Base-by-base conservation (phyloP, 1,139 yeast species). In the Magnusiomyces tetraspermus region DNA sequence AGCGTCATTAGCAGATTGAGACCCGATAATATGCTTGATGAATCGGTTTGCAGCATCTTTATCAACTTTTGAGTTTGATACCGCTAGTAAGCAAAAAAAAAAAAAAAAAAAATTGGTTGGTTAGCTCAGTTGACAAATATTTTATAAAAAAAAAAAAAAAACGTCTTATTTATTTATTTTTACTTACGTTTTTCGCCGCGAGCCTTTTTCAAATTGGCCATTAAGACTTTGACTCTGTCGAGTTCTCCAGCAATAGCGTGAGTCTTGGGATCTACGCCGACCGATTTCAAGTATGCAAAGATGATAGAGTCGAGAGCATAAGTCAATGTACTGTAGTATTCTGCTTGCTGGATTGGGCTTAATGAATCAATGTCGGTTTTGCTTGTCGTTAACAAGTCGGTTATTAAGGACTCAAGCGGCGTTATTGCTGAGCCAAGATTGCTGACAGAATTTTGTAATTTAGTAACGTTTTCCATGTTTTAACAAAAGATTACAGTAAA, bases 241-340 rank as follows among this genome's bases (percentile, higher is more conserved):
- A 89, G 72, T 65, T 89, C 96, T 26, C 73, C 72, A 82, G 82
- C 79, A 4, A 88, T 77, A 0, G 84, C 80, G 57, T 83, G 87
- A 2, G 69, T 67, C 19, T 73, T 72, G 0, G 85, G 76, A 56
- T 82, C 78, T 15, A 75, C 67, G 0, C 94, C 95, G 17, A 70
- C 68, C 1, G 80, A 64, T 61, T 85, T 83, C 57, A 85, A 67
- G 60, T 82, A 80, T 15, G 88, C 77, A 58, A 73, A 74, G 40
- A 78, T 59, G 26, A 76, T 67, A 4, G 76, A 70, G 42, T 68
- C 65, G n/a, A 74, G 55, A 1, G 74, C 62, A 53, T 71, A 71
- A 15, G 76, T 71, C 47, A 71, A 62, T 2, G 62, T 50, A 56
- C 68, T 63, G 62, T 70, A 55, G 60, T 63, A 51, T 43, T 68